These are phyloP conservation scores for Boletus tomentosulus DNA, from an alignment of 768 basidiomycete genomes.

Conservation along the genomic window DNA sequence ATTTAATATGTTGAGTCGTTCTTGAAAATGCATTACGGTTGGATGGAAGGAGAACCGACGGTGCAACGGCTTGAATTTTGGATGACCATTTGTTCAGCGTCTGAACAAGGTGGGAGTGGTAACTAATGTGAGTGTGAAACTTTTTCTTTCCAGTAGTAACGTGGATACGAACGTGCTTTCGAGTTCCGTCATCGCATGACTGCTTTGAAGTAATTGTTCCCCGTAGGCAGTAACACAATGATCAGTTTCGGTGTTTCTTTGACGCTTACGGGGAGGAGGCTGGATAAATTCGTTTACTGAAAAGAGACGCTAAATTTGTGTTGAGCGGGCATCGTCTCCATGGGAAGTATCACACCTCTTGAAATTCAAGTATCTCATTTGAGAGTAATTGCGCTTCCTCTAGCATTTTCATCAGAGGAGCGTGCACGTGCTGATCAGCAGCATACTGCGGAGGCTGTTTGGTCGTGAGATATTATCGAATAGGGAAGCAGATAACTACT, in stretches of 20 bases:
- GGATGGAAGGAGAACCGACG: constrained; percentile 65
- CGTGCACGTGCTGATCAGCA: constrained; percentile 36
- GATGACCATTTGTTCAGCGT: constrained; percentile 93
- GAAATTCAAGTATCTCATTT: constrained; percentile 63
- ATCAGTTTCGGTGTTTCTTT: constrained; percentile 34
- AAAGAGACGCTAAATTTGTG: constrained; percentile 40
- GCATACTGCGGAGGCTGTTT: constrained; percentile 31
- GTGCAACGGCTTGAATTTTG: constrained; percentile 91
- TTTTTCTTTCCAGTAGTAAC: not conserved
- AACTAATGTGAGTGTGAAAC: constrained; percentile 27
- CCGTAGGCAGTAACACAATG: constrained; percentile 5
- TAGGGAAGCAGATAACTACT: constrained; percentile 23
- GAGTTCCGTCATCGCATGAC: constrained; percentile 39
- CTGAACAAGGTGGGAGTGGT: constrained; percentile 69
- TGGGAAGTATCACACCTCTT: constrained; percentile 47
- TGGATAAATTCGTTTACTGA: constrained; percentile 43
- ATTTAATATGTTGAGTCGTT: constrained; percentile 53
- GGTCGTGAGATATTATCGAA: constrained; percentile 11
- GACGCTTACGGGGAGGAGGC: constrained; percentile 56
- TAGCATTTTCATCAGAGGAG: constrained; percentile 50
- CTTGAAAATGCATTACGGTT: constrained; percentile 68
- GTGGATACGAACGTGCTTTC: constrained; percentile 47
- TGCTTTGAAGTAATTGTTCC: constrained; percentile 40
- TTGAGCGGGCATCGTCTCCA: constrained; percentile 10
- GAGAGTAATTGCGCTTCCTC: constrained; percentile 58